Conservation (phyloP, 2,329 filamentous ascomycete species). For the Apiospora arundinis region DNA sequence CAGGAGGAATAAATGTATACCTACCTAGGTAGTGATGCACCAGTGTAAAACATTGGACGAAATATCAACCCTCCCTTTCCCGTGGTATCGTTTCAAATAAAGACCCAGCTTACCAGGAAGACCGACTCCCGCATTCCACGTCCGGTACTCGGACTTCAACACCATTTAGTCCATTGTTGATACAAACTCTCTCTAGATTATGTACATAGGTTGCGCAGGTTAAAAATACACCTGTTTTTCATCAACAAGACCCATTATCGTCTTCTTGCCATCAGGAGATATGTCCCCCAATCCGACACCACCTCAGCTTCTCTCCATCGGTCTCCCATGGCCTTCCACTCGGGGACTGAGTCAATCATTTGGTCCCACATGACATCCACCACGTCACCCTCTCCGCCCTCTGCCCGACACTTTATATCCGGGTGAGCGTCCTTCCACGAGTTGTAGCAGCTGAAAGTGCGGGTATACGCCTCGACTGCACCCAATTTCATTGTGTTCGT, state of each 20-base stretch:
- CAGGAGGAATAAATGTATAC: neutral
- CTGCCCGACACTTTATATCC: slow-evolving; percentile 52
- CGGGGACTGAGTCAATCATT: slow-evolving; percentile 59
- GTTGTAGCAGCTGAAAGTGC: slow-evolving; percentile 66
- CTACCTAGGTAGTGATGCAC: neutral
- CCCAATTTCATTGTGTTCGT: slow-evolving; percentile 60
- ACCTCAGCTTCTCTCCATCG: slow-evolving; percentile 61
- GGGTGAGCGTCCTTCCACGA: slow-evolving; percentile 65
- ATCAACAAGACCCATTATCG: slow-evolving; percentile 32
- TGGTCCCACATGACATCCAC: slow-evolving; percentile 67
- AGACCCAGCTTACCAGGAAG: neutral
- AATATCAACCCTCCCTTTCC: neutral
- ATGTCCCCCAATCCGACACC: slow-evolving; percentile 67
- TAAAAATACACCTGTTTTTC: neutral
- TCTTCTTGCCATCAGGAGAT: slow-evolving; percentile 62
- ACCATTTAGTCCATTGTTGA: neutral
- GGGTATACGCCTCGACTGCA: slow-evolving; percentile 64
- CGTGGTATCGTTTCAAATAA: neutral
- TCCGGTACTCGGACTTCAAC: neutral
- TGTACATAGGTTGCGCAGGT: neutral
- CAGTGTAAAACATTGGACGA: neutral
- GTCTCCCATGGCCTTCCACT: slow-evolving; percentile 55
- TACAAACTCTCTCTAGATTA: neutral
- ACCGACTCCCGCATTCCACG: neutral
- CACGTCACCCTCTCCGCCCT: slow-evolving; percentile 65